Evolutionary conservation across 1,139 yeast genomes (phyloP).

Genomic region (Pichia sp.): DNA sequence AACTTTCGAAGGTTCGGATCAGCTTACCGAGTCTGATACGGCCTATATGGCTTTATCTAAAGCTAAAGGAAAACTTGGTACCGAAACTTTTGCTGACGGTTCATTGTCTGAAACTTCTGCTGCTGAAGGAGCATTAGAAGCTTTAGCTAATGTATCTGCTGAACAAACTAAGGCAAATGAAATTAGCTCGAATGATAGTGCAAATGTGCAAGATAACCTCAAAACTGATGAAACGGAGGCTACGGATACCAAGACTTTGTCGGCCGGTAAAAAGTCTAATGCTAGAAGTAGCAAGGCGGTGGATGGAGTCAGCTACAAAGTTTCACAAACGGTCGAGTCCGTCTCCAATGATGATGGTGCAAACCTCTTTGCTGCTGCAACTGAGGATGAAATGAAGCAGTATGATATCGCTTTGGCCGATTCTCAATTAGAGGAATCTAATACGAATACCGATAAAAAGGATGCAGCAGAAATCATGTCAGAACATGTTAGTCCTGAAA

Average conservation of each 20-base stretch:
- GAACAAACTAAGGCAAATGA: conserved; percentile 3
- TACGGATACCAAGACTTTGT: conserved; percentile 1
- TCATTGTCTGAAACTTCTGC: not conserved
- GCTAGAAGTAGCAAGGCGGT: not conserved
- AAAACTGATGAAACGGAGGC: not conserved
- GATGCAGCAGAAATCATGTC: not conserved
- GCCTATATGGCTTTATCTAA: not conserved
- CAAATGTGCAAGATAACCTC: not conserved
- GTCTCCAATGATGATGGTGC: conserved; percentile 18
- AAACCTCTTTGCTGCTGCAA: conserved; percentile 29
- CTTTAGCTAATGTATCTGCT: conserved; percentile 12
- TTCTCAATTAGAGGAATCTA: conserved; percentile 4
- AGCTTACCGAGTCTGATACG: not conserved
- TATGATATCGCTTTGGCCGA: conserved; percentile 12
- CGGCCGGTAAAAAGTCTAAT: not conserved
- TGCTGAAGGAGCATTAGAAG: conserved; percentile 9
- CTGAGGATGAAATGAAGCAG: conserved; percentile 30
- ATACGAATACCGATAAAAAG: not conserved
- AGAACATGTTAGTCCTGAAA: not conserved
- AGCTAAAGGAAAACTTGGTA: not conserved
- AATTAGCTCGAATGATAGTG: conserved; percentile 11
- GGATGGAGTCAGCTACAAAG: not conserved
- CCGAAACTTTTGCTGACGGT: not conserved
- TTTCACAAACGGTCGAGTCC: not conserved
- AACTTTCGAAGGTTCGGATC: not conserved